Conservation (phyloP, 2,329 filamentous ascomycete genomes). For the Drechslerella coelobrocha region DNA sequence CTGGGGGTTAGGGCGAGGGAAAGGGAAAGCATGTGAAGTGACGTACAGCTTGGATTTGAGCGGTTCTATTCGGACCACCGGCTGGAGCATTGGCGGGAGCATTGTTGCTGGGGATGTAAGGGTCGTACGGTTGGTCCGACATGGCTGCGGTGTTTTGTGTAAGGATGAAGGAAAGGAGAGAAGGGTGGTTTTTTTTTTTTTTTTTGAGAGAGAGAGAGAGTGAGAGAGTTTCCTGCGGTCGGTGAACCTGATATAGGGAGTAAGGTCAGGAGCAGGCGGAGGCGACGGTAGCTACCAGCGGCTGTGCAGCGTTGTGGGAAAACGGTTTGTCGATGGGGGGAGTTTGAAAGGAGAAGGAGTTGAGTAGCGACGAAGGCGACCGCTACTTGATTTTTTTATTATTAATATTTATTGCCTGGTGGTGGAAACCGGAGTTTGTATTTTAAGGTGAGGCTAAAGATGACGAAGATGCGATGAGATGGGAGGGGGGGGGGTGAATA, state of each 20-base stretch:
- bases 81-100: slow-evolving; percentile 63
- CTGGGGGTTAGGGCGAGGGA: neutral
- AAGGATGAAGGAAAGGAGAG: too few species aligned
- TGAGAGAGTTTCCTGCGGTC: neutral
- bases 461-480: neutral
- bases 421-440: slow-evolving; percentile 15
- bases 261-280: slow-evolving; percentile 22
- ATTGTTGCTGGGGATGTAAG: slow-evolving; percentile 80
- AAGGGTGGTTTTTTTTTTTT: too few species aligned
- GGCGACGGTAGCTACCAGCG: neutral
- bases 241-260: slow-evolving; percentile 6
- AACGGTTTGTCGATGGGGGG: too few species aligned
- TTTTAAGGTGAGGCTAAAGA: slow-evolving; percentile 14
- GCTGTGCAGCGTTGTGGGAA: too few species aligned
- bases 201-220: neutral
- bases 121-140: slow-evolving; percentile 73
- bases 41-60: slow-evolving; percentile 85
- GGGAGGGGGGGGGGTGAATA: slow-evolving; percentile 12
- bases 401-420: too few species aligned
- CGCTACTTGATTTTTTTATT: too few species aligned
- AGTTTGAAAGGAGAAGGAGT: too few species aligned
- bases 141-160: slow-evolving; percentile 33
- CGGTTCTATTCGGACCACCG: slow-evolving; percentile 71
- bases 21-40: slow-evolving; percentile 32
- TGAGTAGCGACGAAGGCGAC: too few species aligned